These are phyloP conservation scores for Coemansia sp. DNA, from an alignment of 192 early-diverging fungal genomes.

Conservation along the genomic window DNA sequence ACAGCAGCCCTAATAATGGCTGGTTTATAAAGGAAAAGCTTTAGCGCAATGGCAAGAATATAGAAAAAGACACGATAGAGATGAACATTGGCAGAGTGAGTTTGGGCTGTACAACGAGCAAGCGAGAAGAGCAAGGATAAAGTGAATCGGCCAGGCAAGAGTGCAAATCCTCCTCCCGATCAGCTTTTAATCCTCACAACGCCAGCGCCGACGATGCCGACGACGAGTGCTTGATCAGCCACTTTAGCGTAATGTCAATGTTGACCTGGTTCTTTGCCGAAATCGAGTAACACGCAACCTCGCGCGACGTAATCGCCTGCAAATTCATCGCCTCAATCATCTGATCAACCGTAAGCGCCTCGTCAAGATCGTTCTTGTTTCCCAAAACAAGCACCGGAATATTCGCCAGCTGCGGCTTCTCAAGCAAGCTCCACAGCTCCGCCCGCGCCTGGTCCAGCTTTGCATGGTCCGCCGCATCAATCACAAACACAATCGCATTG, in stretches of 20 bases:
- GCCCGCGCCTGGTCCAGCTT: slow-evolving; percentile 90
- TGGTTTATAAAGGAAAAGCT: slow-evolving; percentile 1
- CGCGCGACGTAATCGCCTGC: slow-evolving; percentile 84
- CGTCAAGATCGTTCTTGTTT: slow-evolving; percentile 96
- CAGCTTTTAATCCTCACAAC: background rate
- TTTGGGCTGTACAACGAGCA: slow-evolving; percentile 6
- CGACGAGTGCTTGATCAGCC: slow-evolving; percentile 83
- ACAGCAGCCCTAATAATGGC: too few species aligned
- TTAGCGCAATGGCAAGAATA: slow-evolving; percentile 1
- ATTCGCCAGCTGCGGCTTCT: slow-evolving; percentile 88
- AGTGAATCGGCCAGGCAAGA: background rate
- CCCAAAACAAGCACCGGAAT: slow-evolving; percentile 98
- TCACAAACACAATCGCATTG: slow-evolving; percentile 98
- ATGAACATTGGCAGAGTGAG: background rate
- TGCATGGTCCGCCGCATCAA: slow-evolving; percentile 93
- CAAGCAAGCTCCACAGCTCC: slow-evolving; percentile 87
- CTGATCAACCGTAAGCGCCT: slow-evolving; percentile 82
- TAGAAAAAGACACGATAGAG: slow-evolving; percentile 4
- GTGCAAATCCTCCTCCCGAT: background rate
- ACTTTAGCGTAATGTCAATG: slow-evolving; percentile 95
- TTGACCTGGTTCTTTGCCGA: slow-evolving; percentile 97
- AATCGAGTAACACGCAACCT: slow-evolving; percentile 98
- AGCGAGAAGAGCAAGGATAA: background rate
- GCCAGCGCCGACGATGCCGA: slow-evolving; percentile 32
- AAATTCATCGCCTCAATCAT: slow-evolving; percentile 90